Conservation (phyloP, 352 stramenopile species). For the Globisporangium nunn region DNA sequence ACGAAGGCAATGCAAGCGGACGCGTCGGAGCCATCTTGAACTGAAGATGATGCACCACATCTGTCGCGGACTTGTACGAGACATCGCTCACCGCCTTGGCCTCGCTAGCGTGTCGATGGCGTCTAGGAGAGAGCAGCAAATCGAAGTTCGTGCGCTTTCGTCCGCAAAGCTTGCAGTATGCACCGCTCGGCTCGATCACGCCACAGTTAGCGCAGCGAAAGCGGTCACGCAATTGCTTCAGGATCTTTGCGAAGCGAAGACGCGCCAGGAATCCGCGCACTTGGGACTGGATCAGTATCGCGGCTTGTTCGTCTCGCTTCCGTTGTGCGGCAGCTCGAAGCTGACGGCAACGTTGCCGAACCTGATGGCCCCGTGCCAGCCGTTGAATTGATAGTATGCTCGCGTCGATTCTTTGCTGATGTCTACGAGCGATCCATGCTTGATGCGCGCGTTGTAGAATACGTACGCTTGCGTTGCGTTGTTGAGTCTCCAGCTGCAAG, state of each 20-base stretch:
- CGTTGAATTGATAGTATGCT: conserved; percentile 13
- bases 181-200: conserved; percentile 39
- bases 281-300: conserved; percentile 21
- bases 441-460: conserved; percentile 14
- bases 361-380: conserved; percentile 5
- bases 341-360: neutral
- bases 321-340: neutral
- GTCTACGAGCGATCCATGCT: neutral
- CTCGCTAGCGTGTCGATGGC: neutral
- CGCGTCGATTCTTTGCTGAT: neutral
- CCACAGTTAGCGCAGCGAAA: conserved; percentile 57
- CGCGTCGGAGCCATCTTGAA: neutral
- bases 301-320: conserved; percentile 6
- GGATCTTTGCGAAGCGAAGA: conserved; percentile 11
- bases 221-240: conserved; percentile 30
- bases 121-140: conserved; percentile 1
- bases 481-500: neutral
- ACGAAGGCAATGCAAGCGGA: neutral
- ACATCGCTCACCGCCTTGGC: neutral
- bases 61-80: neutral
- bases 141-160: conserved; percentile 29
- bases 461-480: neutral
- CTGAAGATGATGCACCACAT: neutral
- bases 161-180: conserved; percentile 68
- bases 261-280: conserved; percentile 21